Base-by-base conservation (phyloP, 2,329 filamentous ascomycete genomes). In the Phoma herbarum region DNA sequence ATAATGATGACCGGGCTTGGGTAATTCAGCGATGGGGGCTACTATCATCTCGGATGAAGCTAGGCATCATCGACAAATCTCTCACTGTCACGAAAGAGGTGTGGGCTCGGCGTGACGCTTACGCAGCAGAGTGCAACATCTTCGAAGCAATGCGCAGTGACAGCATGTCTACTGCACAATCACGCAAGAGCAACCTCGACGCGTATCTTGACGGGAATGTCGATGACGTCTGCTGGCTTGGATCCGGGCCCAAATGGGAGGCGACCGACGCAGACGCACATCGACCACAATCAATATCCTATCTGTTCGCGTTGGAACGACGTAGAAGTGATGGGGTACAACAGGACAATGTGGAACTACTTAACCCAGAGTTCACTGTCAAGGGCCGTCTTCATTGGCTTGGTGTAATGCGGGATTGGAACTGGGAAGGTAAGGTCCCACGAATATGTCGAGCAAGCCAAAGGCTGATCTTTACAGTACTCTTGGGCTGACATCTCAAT, bases 381-480 rank as follows among this genome's bases (percentile, higher is more conserved):
- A 82, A 85, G 62, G 88, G 88, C 3, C 80, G 80, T 44, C 75
- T 89, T 68, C 88, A 91, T 75, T 91, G 88, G 88, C 79, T 89
- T 9, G 86, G 87, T 35, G 87, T 91, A 41, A 90, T 90, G 88
- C 84, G 84, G 61, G 88, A 90, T 65, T 89, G 86, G 86, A 79
- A 82, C n/a, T 91, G 88, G 88, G 88, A 90, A 82, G 84, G 88
- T 89, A 78, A 78, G 83, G 8, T n/a, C 14, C 6, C 29, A 49
- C 12, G n/a, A 33, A 33, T 10, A 22, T 25, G 5, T 8, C 28
- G 12, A 50, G n/a, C 2, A 29, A 11, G 20, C 26, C 10, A 10
- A 37, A 8, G 20, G 22, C 44, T 52, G 29, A 58, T 44, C 20
- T 3, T 20, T 16, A 18, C 12, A 60, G 52, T 52, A 22, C 31